phyloP scores from a whole-genome alignment of 805 yeast genomes.

The Ogataea minuta region DNA sequence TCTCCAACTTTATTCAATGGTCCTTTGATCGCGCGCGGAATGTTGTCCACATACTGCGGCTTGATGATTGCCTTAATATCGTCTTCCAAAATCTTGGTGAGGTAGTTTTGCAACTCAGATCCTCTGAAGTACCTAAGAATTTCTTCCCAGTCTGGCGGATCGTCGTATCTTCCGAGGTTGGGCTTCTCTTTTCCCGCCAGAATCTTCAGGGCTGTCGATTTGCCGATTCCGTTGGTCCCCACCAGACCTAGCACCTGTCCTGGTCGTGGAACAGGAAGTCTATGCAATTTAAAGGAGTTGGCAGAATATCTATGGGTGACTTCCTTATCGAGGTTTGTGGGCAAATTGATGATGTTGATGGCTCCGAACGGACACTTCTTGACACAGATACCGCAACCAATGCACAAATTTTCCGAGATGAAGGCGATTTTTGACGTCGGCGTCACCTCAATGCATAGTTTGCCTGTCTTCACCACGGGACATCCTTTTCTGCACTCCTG shows the following conservation, averaged over 20 bases:
- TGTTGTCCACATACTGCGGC: conserved; percentile 98
- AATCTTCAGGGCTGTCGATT: conserved; percentile 94
- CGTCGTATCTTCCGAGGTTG: conserved; percentile 88
- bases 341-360: conserved; percentile 90
- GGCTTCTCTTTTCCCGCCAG: conserved; percentile 98
- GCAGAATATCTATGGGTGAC: conserved; percentile 98
- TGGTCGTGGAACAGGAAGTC: conserved; percentile 98
- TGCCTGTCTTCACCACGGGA: conserved; percentile 98
- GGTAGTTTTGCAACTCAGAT: conserved; percentile 93
- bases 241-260: conserved; percentile 98
- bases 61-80: conserved; percentile 94
- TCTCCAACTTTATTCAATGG: conserved; percentile 85
- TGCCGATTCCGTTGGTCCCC: conserved; percentile 99
- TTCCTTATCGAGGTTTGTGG: conserved; percentile 88
- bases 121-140: conserved; percentile 92
- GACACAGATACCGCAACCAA: conserved; percentile 99
- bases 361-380: conserved; percentile 99
- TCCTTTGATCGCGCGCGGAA: conserved; percentile 94
- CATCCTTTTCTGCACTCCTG: conserved; percentile 97
- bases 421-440: conserved; percentile 92
- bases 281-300: conserved; percentile 93
- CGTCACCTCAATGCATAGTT: conserved; percentile 92
- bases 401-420: conserved; percentile 90
- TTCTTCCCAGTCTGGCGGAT: conserved; percentile 98
- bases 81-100: conserved; percentile 91